These are phyloP conservation scores for Fomitopsis schrenkii DNA, from an alignment of 1,284 basidiomycete genomes.

Conservation along the genomic window DNA sequence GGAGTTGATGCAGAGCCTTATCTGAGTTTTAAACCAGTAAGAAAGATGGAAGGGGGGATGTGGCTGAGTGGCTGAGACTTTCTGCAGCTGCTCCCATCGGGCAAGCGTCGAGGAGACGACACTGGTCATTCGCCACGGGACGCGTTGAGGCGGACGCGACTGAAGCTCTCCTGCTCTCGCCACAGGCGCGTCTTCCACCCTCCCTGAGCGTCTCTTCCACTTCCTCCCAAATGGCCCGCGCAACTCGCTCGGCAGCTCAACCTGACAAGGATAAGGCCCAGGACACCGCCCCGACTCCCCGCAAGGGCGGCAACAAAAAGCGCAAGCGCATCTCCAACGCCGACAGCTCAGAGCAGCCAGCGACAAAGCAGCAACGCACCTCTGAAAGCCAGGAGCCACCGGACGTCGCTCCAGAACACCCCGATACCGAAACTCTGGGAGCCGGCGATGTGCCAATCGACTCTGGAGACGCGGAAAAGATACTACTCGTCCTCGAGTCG, in stretches of 20 bases:
- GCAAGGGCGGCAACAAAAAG: constrained; percentile 48
- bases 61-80: constrained; percentile 6
- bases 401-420: constrained; percentile 29
- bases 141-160: constrained; percentile 25
- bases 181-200: constrained; percentile 30
- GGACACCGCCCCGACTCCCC: constrained; percentile 19
- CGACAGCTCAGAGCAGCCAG: constrained; percentile 40
- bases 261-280: constrained; percentile 33
- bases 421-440: constrained; percentile 21
- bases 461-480: constrained; percentile 48
- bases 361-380: constrained; percentile 43
- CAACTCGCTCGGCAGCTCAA: constrained; percentile 59
- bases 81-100: constrained; percentile 11
- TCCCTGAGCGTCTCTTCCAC: constrained; percentile 15
- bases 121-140: constrained; percentile 23
- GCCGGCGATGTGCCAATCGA: constrained; percentile 48
- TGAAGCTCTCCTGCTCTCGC: constrained; percentile 17
- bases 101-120: constrained; percentile 16
- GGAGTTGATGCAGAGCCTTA: constrained; percentile 16
- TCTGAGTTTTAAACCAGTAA: constrained; percentile 1
- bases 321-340: constrained; percentile 52
- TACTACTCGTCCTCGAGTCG: constrained; percentile 76
- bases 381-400: constrained; percentile 17
- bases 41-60: not conserved
- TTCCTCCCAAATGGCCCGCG: constrained; percentile 52